phyloP scores from a whole-genome alignment of 441 rosid species.

The Daphne laureola region DNA sequence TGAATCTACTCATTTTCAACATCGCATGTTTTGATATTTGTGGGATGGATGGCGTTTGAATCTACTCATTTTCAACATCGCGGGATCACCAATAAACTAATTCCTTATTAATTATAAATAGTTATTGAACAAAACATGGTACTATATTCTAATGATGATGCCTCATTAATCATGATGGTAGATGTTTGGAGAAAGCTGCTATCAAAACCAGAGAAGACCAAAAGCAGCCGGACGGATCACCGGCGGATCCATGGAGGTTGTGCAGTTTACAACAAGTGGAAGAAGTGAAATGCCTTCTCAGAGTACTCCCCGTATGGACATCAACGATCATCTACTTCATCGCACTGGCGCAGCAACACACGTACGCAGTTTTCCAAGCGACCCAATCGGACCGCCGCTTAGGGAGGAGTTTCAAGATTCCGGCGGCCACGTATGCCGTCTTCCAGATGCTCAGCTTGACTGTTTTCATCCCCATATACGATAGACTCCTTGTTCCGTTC shows the following conservation, averaged over 20 bases:
- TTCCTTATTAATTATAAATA: too few species aligned
- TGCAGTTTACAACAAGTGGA: constrained; percentile 34
- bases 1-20: too few species aligned
- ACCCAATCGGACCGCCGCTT: constrained; percentile 23
- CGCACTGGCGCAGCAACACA: constrained; percentile 24
- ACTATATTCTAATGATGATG: too few species aligned
- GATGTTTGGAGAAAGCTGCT: constrained; percentile 17
- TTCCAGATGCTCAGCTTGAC: constrained; percentile 28
- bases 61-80: too few species aligned
- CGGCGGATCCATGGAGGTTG: constrained; percentile 27
- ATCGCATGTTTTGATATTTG: neutral
- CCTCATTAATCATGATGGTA: neutral
- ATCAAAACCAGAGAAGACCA: constrained; percentile 16
- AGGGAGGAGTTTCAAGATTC: constrained; percentile 21
- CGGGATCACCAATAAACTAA: too few species aligned
- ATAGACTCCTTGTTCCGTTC: constrained; percentile 19
- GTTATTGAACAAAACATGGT: too few species aligned
- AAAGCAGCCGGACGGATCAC: constrained; percentile 21
- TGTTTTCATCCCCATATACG: constrained; percentile 27
- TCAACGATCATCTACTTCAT: constrained; percentile 16
- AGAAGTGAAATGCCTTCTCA: constrained; percentile 29
- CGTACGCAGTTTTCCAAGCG: constrained; percentile 34
- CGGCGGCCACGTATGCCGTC: constrained; percentile 24
- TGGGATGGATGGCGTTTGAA: neutral
- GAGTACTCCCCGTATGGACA: constrained; percentile 31